Conservation (phyloP, 805 yeast species). For the Saccharomyces kudriavzevii region DNA sequence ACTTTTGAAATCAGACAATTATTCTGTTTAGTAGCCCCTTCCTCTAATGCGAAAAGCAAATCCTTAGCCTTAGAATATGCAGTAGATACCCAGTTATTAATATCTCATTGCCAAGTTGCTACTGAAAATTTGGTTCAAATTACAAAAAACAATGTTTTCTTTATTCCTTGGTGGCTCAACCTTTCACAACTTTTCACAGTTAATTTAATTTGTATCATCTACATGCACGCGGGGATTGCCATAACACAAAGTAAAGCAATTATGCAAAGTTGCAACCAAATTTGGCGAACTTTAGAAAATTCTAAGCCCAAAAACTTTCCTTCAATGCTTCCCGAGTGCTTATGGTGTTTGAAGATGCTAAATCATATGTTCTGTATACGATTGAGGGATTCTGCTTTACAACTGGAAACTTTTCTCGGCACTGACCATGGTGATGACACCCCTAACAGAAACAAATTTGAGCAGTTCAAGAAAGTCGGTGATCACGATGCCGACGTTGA, state of each 20-base stretch:
- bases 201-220: conserved; percentile 35
- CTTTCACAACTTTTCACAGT: conserved; percentile 39
- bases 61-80: conserved; percentile 5
- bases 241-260: conserved; percentile 3
- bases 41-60: conserved; percentile 3
- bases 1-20: conserved; percentile 18
- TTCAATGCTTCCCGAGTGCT: conserved; percentile 48
- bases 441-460: conserved; percentile 41
- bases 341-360: conserved; percentile 54
- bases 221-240: conserved; percentile 38
- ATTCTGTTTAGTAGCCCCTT: conserved; percentile 14
- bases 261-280: conserved; percentile 12
- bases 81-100: conserved; percentile 8
- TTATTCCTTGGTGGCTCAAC: conserved; percentile 47
- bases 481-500: conserved; percentile 1
- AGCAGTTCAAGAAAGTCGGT: conserved; percentile 38
- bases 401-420: conserved; percentile 36
- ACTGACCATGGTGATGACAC: conserved; percentile 46
- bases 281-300: conserved; percentile 21
- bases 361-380: conserved; percentile 44
- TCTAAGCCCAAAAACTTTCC: conserved; percentile 29
- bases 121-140: conserved; percentile 28
- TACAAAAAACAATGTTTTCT: conserved; percentile 24
- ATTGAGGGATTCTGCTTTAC: conserved; percentile 34
- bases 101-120: conserved; percentile 7